Conservation (phyloP, 2,329 filamentous ascomycete genomes). For the Beauveria australis region DNA sequence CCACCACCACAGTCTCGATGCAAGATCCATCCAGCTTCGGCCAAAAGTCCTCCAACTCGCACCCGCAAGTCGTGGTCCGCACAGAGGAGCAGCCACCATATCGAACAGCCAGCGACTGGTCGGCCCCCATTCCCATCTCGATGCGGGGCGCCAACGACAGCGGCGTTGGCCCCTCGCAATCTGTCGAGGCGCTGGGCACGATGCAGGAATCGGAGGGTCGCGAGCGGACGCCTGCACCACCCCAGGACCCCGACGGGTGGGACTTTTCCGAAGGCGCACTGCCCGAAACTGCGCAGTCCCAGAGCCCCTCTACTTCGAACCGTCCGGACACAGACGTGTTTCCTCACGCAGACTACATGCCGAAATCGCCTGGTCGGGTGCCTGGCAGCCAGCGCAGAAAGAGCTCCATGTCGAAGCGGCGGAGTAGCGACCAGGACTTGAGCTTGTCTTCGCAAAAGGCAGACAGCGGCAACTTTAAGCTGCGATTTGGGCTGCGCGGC, state of each 20-base stretch:
- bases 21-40: slow-evolving; percentile 30
- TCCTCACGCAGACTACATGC: slow-evolving; percentile 68
- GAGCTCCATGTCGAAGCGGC: slow-evolving; percentile 65
- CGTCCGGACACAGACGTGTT: slow-evolving; percentile 86
- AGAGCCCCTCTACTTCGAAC: slow-evolving; percentile 41
- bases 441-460: slow-evolving; percentile 46
- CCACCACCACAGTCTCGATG: slow-evolving; percentile 47
- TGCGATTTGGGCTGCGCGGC: slow-evolving; percentile 83
- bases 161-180: slow-evolving; percentile 26
- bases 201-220: slow-evolving; percentile 32
- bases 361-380: slow-evolving; percentile 70
- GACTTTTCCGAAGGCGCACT: slow-evolving; percentile 80
- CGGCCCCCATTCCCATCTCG: slow-evolving; percentile 24
- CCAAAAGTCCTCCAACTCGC: slow-evolving; percentile 30
- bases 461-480: slow-evolving; percentile 77
- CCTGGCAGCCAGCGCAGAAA: slow-evolving; percentile 68
- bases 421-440: slow-evolving; percentile 60
- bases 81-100: slow-evolving; percentile 41
- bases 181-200: slow-evolving; percentile 30
- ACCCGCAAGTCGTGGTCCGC: slow-evolving; percentile 44
- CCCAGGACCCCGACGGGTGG: slow-evolving; percentile 68
- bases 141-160: slow-evolving; percentile 28
- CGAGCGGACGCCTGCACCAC: slow-evolving; percentile 35
- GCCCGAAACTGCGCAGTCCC: slow-evolving; percentile 42
- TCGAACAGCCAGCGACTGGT: slow-evolving; percentile 28